Evolutionary conservation across 2,329 filamentous ascomycete genomes (phyloP), one percentile per base, ranked within the genome.

Genomic region (Eurotiales sp.): DNA sequence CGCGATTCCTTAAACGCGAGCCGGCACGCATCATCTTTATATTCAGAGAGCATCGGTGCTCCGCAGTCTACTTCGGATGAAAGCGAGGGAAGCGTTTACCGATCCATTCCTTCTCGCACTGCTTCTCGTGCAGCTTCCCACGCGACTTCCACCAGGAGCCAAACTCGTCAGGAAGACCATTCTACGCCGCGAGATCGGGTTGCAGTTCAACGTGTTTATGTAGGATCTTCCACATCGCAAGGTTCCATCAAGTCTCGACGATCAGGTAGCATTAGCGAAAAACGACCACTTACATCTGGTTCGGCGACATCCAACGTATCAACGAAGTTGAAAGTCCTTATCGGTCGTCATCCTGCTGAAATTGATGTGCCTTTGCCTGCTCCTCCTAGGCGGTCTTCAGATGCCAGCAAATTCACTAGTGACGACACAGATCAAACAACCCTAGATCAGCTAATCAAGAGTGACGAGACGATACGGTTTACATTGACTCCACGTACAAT

Each of bases 401-500:
- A 72, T 32, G 63, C 66, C 10, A 68, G 62, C 50, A 59, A 63
- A 40, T 66, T 64, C 36, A 53, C 47, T 5, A 64, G 60, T 34
- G 61, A 55, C 30, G 65, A 65, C 22, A 62, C 61, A 6, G 80
- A 82, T 41, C 81, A 85, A 52, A 80, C 82, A 8, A 82, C 87
- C 59, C 86, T 93, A 61, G 88, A 93, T 62, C 80, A 90, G 59
- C 76, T 92, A 46, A 91, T 93, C 56, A 83, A 88, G 51, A 90
- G 88, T 66, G 86, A 90, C 59, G 83, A 90, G 64, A 92, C 88
- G 1, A 84, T 92, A 39, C 88, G 88, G 60, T 92, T 87, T 65
- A 92, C 88, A 1, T 75, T 92, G 23, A 93, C 88, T 0, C 88
- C 88, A 0, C 84, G 87, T 63, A 88, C 79, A 59, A 88, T 92